A percentile compares a stretch with the other conserved stretches of the same genome.
Evolutionary conservation across 139 green algal genomes (phyloP).

Genomic region (Parachlorella kessleri): DNA sequence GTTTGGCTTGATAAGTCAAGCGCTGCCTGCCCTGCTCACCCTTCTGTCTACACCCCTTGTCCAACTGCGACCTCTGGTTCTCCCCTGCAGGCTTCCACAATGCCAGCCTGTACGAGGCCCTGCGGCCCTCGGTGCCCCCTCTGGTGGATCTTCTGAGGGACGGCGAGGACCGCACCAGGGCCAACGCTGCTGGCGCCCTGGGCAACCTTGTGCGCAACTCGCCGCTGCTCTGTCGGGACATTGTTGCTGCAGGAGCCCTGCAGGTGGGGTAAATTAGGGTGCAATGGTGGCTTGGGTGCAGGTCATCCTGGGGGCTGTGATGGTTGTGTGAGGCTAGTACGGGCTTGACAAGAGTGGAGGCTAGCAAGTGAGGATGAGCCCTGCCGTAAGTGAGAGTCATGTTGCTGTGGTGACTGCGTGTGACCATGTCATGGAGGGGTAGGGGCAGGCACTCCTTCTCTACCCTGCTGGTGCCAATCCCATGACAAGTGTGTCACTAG

Average conservation of each 20-base stretch:
- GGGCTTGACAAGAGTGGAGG: too few species aligned
- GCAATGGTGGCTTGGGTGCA: too few species aligned
- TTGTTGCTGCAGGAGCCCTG: constrained; percentile 72
- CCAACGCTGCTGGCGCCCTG: constrained; percentile 94
- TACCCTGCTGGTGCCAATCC: background rate
- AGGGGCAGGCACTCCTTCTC: background rate
- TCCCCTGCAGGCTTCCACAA: constrained; percentile 85
- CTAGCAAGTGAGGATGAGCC: too few species aligned
- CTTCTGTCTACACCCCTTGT: too few species aligned
- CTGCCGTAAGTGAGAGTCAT: background rate
- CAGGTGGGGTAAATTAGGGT: constrained; percentile 31
- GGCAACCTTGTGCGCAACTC: constrained; percentile 96
- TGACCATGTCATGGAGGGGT: background rate
- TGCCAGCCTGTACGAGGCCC: constrained; percentile 76
- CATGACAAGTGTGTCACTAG: background rate
- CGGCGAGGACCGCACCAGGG: constrained; percentile 87
- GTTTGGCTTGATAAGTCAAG: too few species aligned
- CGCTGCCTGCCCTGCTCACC: too few species aligned
- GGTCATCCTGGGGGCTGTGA: too few species aligned
- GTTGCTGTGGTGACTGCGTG: background rate
- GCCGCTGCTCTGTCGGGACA: constrained; percentile 65
- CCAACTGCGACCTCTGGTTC: background rate
- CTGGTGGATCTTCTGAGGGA: constrained; percentile 77
- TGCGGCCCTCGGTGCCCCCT: constrained; percentile 69
- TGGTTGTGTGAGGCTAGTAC: too few species aligned